Evolutionary conservation across 1,139 yeast genomes (phyloP), one percentile per base, ranked within the genome.

Genomic region (Geotrichum klebahnii): DNA sequence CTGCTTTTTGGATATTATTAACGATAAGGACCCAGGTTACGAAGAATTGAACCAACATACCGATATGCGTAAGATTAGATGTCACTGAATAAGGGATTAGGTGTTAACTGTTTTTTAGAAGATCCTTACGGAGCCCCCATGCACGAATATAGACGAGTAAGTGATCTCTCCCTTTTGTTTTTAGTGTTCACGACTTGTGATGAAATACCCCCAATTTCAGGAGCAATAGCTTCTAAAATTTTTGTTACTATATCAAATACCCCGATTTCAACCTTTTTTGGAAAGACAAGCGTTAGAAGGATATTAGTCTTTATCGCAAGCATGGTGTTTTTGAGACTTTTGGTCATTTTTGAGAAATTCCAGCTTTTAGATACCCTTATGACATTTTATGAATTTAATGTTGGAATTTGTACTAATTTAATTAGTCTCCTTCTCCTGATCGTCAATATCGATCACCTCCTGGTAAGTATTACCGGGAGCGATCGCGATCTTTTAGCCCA

Each of bases 341-440:
- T 33, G 3, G 19, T 3, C 38, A 14, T n/a, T 14, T 20, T 14
- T 35, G 8, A 14, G 12, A 16, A 35, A 17, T 20, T n/a, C n/a
- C 17, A 14, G 10, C 20, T 17, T 20, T 17, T 3, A 14, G 17
- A 9, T 16, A 16, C 17, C 36, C 14, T 6, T n/a, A 8, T 33
- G 36, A 8, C 36, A 8, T 16, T 33, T 8, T 33, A 8, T 16
- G 5, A 33, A 5, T n/a, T n/a, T 33, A 12, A 9, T 12, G 58
- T 80, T 84, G 5, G 55, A 97, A 89, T 65, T 68, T 92, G 51
- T 82, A 89, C 62, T 96, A 95, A 1, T 57, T 74, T 1, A 12
- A 16, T 34, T 33, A 45, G 45, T 38, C 49, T 3, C 48, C 45
- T 20, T 45, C 53, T 4, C 53, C 50, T 19, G 39, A 41, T 17